phyloP scores from a whole-genome alignment of 2,329 filamentous ascomycete species.

The Cladosporium sp. region DNA sequence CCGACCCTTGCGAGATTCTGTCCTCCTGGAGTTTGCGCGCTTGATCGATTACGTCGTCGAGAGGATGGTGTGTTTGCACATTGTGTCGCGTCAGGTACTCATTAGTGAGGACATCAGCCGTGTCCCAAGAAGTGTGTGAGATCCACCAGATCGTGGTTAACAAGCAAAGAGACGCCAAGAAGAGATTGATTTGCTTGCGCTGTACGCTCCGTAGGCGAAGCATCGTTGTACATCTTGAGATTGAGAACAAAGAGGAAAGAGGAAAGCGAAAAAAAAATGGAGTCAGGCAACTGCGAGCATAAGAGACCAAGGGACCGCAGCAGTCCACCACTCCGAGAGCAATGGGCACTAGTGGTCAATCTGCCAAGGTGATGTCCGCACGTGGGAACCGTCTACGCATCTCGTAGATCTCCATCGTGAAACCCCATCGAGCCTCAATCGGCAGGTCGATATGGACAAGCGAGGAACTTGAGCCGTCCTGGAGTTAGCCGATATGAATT shows the following conservation, averaged over 20 bases:
- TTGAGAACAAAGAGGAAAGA: background rate
- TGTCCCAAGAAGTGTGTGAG: background rate
- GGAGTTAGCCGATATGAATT: background rate
- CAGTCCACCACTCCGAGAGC: background rate
- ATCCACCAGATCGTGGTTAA: background rate
- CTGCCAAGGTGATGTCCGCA: background rate
- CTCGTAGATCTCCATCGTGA: background rate
- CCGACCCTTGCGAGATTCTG: background rate
- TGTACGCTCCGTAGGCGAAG: background rate
- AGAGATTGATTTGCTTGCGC: background rate
- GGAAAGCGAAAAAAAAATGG: background rate
- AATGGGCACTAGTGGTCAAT: background rate
- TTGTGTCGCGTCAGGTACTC: background rate
- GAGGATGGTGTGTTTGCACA: background rate
- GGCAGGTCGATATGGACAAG: background rate
- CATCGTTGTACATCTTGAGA: background rate
- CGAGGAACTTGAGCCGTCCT: background rate
- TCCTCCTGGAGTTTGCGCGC: background rate
- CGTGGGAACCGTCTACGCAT: background rate
- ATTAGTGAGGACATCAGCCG: background rate
- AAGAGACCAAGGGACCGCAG: too few relatives aligned
- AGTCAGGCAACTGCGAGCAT: background rate
- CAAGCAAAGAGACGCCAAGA: background rate
- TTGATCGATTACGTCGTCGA: slow-evolving; percentile 9
- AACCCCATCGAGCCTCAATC: background rate